Conservation (phyloP, 2,329 filamentous ascomycete species). For the Magnaporthales sp. region DNA sequence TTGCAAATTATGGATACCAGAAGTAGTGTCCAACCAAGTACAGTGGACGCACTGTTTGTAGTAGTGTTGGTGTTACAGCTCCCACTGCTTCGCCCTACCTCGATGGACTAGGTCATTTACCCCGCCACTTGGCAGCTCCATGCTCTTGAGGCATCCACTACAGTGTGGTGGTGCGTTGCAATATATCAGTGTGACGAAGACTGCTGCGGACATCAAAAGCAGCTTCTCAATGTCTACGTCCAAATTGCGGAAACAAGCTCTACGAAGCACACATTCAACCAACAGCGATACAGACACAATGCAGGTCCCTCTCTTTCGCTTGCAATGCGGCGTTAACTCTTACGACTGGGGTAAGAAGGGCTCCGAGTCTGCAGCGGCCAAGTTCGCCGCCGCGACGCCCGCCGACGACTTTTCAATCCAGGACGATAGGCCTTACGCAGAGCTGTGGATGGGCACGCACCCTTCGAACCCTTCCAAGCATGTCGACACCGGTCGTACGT, state of each 20-base stretch:
- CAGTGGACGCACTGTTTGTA: background rate
- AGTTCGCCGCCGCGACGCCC: slow-evolving; percentile 79
- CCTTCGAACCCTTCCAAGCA: slow-evolving; percentile 93
- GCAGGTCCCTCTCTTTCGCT: slow-evolving; percentile 75
- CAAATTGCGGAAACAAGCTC: background rate
- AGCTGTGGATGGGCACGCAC: slow-evolving; percentile 99
- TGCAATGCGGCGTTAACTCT: slow-evolving; percentile 91
- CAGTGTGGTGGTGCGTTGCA: background rate
- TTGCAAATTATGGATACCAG: background rate
- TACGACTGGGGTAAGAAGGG: slow-evolving; percentile 99
- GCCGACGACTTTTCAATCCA: slow-evolving; percentile 67
- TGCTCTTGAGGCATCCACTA: background rate
- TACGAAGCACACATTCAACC: background rate
- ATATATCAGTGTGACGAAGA: background rate
- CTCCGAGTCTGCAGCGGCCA: slow-evolving; percentile 76
- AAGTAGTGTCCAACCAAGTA: background rate
- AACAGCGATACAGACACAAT: slow-evolving; percentile 25
- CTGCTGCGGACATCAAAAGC: background rate
- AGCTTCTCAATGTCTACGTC: background rate
- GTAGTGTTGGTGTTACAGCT: background rate
- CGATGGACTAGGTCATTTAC: background rate
- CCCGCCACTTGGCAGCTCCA: background rate
- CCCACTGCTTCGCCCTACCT: background rate
- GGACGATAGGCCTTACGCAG: slow-evolving; percentile 85
- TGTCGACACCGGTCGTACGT: slow-evolving; percentile 69